Evolutionary conservation across 192 early-diverging fungal species (phyloP).

Genomic region (Lobulomyces angularis): DNA sequence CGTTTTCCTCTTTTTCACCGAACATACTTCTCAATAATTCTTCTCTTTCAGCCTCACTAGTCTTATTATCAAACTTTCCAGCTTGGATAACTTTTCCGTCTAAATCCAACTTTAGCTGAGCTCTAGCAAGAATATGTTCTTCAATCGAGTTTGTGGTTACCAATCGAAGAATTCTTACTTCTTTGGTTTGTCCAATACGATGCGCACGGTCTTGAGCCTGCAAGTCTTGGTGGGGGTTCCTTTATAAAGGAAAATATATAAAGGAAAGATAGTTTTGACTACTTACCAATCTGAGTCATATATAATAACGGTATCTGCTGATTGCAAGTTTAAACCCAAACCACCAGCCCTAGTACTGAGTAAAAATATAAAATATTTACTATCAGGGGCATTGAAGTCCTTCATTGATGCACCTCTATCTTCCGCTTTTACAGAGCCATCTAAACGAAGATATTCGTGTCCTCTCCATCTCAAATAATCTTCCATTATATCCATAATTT

Average conservation of each 20-base stretch:
- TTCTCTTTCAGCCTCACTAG: conserved; percentile 85
- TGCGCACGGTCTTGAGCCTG: conserved; percentile 99
- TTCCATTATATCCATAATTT: conserved; percentile 93
- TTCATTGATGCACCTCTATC: conserved; percentile 69
- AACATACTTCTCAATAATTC: conserved; percentile 73
- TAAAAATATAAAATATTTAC: conserved; percentile 77
- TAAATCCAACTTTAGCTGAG: conserved; percentile 91
- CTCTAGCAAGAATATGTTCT: conserved; percentile 82
- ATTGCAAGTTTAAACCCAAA: conserved; percentile 88
- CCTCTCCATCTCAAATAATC: conserved; percentile 75
- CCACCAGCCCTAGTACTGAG: conserved; percentile 94
- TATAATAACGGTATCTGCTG: conserved; percentile 95
- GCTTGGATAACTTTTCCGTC: conserved; percentile 99
- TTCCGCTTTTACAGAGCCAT: conserved; percentile 84
- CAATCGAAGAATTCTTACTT: conserved; percentile 87
- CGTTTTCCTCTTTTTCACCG: conserved; percentile 70
- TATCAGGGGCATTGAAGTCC: conserved; percentile 69
- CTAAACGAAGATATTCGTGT: conserved; percentile 67
- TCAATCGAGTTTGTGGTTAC: conserved; percentile 87
- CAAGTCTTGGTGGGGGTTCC: conserved; percentile 94
- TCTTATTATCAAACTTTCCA: conserved; percentile 97
- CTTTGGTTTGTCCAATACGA: conserved; percentile 97
- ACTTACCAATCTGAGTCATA: conserved; percentile 93
- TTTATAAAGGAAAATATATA: conserved; percentile 11
- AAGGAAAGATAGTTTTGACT: conserved; percentile 4